A percentile compares a stretch with the other conserved stretches of the same genome.
These are phyloP conservation scores for Echites panduratus DNA, from an alignment of 257 asterid species.

Conservation along the genomic window DNA sequence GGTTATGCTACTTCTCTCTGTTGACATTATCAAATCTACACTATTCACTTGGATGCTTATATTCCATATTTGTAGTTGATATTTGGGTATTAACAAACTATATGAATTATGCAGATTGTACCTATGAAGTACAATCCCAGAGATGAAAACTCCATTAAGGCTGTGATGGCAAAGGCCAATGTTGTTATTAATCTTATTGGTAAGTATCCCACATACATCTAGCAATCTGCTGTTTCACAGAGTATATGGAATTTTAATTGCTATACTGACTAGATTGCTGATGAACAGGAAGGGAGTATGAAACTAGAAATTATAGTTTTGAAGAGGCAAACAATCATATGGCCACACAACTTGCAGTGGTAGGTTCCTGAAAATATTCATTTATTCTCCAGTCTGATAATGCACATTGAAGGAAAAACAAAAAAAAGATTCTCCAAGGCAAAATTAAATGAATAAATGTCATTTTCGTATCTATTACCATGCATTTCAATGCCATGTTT, in stretches of 20 bases:
- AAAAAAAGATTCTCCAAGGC: neutral
- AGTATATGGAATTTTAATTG: neutral
- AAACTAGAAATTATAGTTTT: conserved; percentile 88
- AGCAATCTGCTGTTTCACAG: neutral
- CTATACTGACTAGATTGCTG: conserved; percentile 8
- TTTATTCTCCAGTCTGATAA: conserved; percentile 8
- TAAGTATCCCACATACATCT: conserved; percentile 16
- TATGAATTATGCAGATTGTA: conserved; percentile 57
- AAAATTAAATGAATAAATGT: neutral
- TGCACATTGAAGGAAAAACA: neutral
- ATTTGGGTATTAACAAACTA: neutral
- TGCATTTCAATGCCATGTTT: neutral
- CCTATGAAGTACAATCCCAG: conserved; percentile 95
- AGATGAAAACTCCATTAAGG: conserved; percentile 85
- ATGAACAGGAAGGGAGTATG: conserved; percentile 83
- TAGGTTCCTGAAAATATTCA: conserved; percentile 32
- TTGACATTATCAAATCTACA: neutral
- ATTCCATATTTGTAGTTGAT: neutral
- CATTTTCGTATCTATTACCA: neutral
- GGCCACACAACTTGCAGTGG: conserved; percentile 84
- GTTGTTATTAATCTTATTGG: conserved; percentile 98
- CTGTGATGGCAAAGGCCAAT: conserved; percentile 97
- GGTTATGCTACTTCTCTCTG: conserved; percentile 5
- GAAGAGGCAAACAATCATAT: conserved; percentile 90
- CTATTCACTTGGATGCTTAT: neutral